Conservation (phyloP, 176 grass and related monocot genomes). For the Oryza meyeriana region DNA sequence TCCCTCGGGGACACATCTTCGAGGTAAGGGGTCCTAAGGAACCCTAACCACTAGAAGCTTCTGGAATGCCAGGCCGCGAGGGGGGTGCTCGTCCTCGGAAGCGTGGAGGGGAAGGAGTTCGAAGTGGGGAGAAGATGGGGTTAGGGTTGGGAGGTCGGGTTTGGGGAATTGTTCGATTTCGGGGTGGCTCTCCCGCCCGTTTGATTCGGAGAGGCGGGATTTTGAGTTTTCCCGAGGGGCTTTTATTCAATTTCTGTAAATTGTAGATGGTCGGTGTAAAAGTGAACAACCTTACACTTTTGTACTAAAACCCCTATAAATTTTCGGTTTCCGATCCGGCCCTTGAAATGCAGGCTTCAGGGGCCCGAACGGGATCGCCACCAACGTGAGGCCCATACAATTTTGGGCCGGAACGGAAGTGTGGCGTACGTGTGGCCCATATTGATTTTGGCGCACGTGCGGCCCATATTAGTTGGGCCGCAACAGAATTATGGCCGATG, state of each 20-base stretch:
- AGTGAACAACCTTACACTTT: not conserved
- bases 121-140: not conserved
- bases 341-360: not conserved
- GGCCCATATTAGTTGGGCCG: no score
- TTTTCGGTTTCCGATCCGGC: not conserved
- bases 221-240: constrained; percentile 9
- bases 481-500: no score
- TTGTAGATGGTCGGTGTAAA: not conserved
- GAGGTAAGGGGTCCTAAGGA: not conserved
- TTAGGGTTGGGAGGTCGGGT: constrained; percentile 31
- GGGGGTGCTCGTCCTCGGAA: constrained; percentile 2
- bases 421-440: no score
- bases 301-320: not conserved
- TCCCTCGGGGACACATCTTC: constrained; percentile 9
- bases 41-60: constrained; percentile 7
- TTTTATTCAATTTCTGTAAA: not conserved
- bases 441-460: no score
- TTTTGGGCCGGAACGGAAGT: not conserved
- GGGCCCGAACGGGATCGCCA: not conserved
- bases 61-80: constrained; percentile 12
- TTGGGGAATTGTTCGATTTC: constrained; percentile 53
- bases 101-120: not conserved
- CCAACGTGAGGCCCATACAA: not conserved
- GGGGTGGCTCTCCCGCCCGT: constrained; percentile 51
- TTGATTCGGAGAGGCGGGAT: constrained; percentile 24